Base-by-base conservation (phyloP, 345 rosid species). In the Eucalyptus erythrocorys region DNA sequence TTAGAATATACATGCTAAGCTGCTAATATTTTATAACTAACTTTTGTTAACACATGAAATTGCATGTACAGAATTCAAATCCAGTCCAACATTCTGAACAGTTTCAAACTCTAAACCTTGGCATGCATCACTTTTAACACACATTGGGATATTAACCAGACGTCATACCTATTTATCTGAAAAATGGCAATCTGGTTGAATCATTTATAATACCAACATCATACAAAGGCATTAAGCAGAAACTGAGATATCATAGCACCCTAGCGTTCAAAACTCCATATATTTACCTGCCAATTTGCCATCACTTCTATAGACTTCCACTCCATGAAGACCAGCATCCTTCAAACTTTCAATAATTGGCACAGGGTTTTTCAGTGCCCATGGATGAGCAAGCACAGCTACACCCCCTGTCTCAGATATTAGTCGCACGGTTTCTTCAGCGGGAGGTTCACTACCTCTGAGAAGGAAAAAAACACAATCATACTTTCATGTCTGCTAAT, bases 301-400 rank as follows among this genome's bases (percentile, higher is more conserved):
- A 64, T 97, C 98, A 51, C 97, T 95, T 92, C 98, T 95, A 88
- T 93, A 96, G 86, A 94, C 99, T 94, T 98, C 99, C 59, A 98
- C 61, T 48, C 99, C 99, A 89, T 95, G 96, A 90, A 98, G 99
- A 57, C 99, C 99, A 4, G 94, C 97, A 51, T 95, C 97, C 92
- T 94, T 95, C 92, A 98, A 90, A 88, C 91, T 92, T 91, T 93
- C 90, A 88, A 95, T 93, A 48, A 98, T 89, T 32, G 94, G 88
- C 86, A 91, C 93, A 48, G 98, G 97, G 89, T 98, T 91, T 90
- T 96, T 96, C 91, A 98, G 91, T 47, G 96, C 96, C 99, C 99
- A 98, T 24, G 99, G 99, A 94, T 98, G 99, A 91, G 99, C 99
- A 47, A 98, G 94, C 68, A 98, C 99, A n/a, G 99, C 94, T 89